phyloP scores from a whole-genome alignment of 1,284 basidiomycete species.

The Testicularia cyperi region DNA sequence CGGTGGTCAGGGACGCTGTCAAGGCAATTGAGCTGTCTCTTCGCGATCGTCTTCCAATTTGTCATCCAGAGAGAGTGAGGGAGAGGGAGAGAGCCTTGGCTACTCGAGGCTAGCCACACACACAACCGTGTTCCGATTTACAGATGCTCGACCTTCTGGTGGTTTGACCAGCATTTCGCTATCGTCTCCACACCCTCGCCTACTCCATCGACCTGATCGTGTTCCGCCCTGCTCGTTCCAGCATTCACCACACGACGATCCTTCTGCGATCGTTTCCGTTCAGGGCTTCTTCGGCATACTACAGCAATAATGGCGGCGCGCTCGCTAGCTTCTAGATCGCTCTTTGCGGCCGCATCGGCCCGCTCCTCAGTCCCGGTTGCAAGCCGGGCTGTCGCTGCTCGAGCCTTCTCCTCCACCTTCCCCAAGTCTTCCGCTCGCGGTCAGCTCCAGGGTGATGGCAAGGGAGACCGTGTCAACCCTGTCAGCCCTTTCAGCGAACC shows the following conservation, averaged over 20 bases:
- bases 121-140: too few relatives aligned
- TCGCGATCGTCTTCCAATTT: constrained; percentile 26
- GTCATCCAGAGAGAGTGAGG: constrained; percentile 35
- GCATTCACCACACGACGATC: neutral
- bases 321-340: constrained; percentile 14
- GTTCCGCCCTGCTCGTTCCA: neutral
- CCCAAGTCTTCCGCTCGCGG: constrained; percentile 10
- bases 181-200: too few relatives aligned
- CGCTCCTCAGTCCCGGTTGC: constrained; percentile 10
- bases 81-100: too few relatives aligned
- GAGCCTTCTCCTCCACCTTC: constrained; percentile 17
- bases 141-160: too few relatives aligned
- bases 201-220: constrained; percentile 1
- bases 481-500: constrained; percentile 49
- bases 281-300: too few relatives aligned
- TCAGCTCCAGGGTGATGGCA: constrained; percentile 34
- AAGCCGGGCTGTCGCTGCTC: constrained; percentile 9
- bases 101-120: too few relatives aligned
- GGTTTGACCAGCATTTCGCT: too few relatives aligned
- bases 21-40: too few relatives aligned
- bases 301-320: constrained; percentile 24
- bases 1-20: too few relatives aligned
- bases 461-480: constrained; percentile 53
- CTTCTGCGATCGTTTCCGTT: too few relatives aligned
- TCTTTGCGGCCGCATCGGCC: constrained; percentile 20